These are phyloP conservation scores for Phyllosticta paracitricarpa DNA, from an alignment of 2,329 filamentous ascomycete genomes.

Conservation along the genomic window DNA sequence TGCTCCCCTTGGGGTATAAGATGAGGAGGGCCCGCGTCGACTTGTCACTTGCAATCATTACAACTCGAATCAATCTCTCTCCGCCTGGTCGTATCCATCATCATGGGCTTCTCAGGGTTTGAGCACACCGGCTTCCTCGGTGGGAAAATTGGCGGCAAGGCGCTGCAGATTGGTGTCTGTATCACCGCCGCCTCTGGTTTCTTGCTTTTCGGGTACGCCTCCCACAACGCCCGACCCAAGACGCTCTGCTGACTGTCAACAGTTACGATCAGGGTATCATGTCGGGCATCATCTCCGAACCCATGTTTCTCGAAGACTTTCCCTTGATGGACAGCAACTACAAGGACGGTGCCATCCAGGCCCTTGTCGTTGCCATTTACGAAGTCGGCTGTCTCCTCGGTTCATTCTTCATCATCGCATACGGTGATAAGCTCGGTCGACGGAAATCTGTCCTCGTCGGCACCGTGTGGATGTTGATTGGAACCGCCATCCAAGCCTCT, in stretches of 20 bases:
- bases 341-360: slow-evolving; percentile 28
- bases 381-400: slow-evolving; percentile 38
- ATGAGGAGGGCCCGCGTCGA: background rate
- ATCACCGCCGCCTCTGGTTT: slow-evolving; percentile 38
- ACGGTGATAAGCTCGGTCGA: slow-evolving; percentile 33
- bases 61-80: background rate
- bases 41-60: background rate
- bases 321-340: slow-evolving; percentile 28
- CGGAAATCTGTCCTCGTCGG: slow-evolving; percentile 34
- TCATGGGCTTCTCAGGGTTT: slow-evolving; percentile 8
- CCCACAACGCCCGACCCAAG: background rate
- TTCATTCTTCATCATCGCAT: slow-evolving; percentile 28
- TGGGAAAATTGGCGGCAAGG: slow-evolving; percentile 14
- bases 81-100: background rate
- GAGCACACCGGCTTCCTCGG: slow-evolving; percentile 8
- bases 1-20: slow-evolving; percentile 1
- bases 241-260: background rate
- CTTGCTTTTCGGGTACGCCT: slow-evolving; percentile 38
- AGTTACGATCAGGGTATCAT: slow-evolving; percentile 24
- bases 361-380: slow-evolving; percentile 42
- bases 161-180: slow-evolving; percentile 25
- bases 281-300: slow-evolving; percentile 31
- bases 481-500: slow-evolving; percentile 30
- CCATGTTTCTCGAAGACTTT: slow-evolving; percentile 25
- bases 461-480: slow-evolving; percentile 31